Base-by-base conservation (phyloP, 805 yeast species). In the Blastobotrys chiropterorum region DNA sequence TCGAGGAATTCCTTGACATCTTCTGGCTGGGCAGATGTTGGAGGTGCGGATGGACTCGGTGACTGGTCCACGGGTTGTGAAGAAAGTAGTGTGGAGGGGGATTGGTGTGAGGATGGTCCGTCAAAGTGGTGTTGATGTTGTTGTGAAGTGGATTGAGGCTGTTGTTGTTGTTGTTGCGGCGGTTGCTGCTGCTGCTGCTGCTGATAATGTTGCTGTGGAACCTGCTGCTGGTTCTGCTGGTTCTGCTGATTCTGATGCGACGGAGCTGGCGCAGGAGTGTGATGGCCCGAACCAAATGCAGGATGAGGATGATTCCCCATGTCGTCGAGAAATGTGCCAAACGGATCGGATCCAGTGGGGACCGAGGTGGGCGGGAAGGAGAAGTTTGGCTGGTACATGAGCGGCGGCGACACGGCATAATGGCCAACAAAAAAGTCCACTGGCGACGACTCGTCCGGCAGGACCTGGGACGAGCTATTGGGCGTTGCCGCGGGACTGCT, bases 401-500 rank as follows among this genome's bases (percentile, higher is more conserved):
- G 22, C 38, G 30, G 57, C 47, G 34, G 34, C 8, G 34, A 26
- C 8, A 26, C 34, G 5, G 34, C 34, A 43, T 59, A 59, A 40
- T 59, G 62, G 15, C 62, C 62, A 5, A 26, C 34, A 34, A 59
- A 52, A 46, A 59, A 59, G 41, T 57, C 61, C 19, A 50, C 54
- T 2, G 59, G 56, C 4, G 57, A 57, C 39, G 46, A 38, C 21
- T 54, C 58, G 11, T 57, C 30, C 50, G 54, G 16, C 51, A 53
- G 44, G 46, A 46, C 3, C 17, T 19, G n/a, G 56, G 52, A 4
- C 46, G 57, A 13, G 50, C 39, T n/a, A 51, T 50, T 60, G 60
- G 57, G 42, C 55, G 60, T 49, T 57, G 58, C 3, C 58, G 52
- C n/a, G 59, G 52, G 34, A 11, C 34, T 26, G 34, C 11, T 26